Base-by-base conservation (phyloP, 2,329 filamentous ascomycete species). In the Pseudogymnoascus sp. region DNA sequence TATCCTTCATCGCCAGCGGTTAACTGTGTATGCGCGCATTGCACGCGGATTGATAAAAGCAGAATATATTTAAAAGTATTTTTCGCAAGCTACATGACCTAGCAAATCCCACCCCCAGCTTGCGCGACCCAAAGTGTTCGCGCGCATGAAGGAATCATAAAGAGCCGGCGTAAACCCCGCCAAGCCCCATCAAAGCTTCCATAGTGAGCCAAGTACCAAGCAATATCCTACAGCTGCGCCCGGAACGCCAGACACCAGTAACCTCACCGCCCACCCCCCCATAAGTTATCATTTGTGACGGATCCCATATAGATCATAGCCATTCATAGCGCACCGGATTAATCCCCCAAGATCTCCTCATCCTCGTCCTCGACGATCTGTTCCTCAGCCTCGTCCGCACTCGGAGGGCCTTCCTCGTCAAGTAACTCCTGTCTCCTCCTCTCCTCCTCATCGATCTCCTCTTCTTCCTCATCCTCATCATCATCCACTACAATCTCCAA, bases 381-480 rank as follows among this genome's bases (percentile, higher is more conserved):
- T 68, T 86, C 84, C 66, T 84, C 83, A 0, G 78, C 80, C 64
- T 83, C 81, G 0, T 80, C 79, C 38, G 78, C 78, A 62, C 79
- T 78, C 38, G 80, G 78, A 19, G 78, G 73, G 60, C 77, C 70
- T 11, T 72, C 73, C 8, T 70, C 67, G 10, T 75, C 72, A 4
- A 72, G 73, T 2, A 73, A 71, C 7, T 74, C 75, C 8, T 76
- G 75, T 2, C 76, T 77, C 74, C 3, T 78, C 78, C n/a, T 23
- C 19, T 55, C 45, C 29, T 66, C 52, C 33, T 63, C 59, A 39
- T 61, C 61, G 19, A 61, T 31, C 16, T 55, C 59, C 65, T 35
- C 60, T 23, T 71, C 68, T 6, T 71, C 66, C 16, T 71, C 66
- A 2, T 72, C 69, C 6, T 69, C 67, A 19, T 72, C 70, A 14